These are phyloP conservation scores for Ramichloridium luteum DNA, from an alignment of 2,329 filamentous ascomycete genomes.

Conservation along the genomic window DNA sequence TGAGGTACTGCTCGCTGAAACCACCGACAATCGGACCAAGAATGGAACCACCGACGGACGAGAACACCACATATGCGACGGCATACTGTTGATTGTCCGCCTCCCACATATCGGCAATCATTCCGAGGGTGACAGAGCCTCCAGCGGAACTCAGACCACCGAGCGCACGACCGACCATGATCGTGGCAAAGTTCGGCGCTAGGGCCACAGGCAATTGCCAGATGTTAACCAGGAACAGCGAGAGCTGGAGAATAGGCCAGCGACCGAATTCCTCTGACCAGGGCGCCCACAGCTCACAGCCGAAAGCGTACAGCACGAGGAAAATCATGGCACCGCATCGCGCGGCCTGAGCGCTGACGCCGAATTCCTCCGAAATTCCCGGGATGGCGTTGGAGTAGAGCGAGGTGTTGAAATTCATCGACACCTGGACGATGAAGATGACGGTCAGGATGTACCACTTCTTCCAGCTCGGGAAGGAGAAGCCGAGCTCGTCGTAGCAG, in stretches of 20 bases:
- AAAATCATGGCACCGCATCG: slow-evolving; percentile 39
- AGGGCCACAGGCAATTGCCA: slow-evolving; percentile 40
- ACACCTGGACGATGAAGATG: slow-evolving; percentile 42
- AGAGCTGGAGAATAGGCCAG: slow-evolving; percentile 40
- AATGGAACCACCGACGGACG: slow-evolving; percentile 26
- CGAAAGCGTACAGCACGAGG: slow-evolving; percentile 41
- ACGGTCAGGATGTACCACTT: slow-evolving; percentile 41
- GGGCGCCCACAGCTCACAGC: slow-evolving; percentile 42
- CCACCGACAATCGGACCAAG: slow-evolving; percentile 28
- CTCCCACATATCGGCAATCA: slow-evolving; percentile 54
- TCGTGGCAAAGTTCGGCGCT: slow-evolving; percentile 33
- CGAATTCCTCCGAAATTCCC: slow-evolving; percentile 35
- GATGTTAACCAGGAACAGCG: slow-evolving; percentile 42
- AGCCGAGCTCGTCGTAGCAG: slow-evolving; percentile 31
- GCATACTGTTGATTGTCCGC: slow-evolving; percentile 49
- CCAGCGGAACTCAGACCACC: slow-evolving; percentile 52
- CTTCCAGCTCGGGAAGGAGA: slow-evolving; percentile 33
- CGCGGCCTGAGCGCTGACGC: slow-evolving; percentile 35
- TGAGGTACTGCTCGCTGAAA: slow-evolving; percentile 30
- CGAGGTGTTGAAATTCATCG: slow-evolving; percentile 48
- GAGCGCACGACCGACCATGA: slow-evolving; percentile 36
- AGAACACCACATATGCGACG: slow-evolving; percentile 46
- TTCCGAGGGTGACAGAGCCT: slow-evolving; percentile 53
- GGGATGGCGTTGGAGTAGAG: slow-evolving; percentile 42
- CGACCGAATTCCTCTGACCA: slow-evolving; percentile 41